Conservation (phyloP, 768 basidiomycete genomes). For the Rhodotorula babjevae region DNA sequence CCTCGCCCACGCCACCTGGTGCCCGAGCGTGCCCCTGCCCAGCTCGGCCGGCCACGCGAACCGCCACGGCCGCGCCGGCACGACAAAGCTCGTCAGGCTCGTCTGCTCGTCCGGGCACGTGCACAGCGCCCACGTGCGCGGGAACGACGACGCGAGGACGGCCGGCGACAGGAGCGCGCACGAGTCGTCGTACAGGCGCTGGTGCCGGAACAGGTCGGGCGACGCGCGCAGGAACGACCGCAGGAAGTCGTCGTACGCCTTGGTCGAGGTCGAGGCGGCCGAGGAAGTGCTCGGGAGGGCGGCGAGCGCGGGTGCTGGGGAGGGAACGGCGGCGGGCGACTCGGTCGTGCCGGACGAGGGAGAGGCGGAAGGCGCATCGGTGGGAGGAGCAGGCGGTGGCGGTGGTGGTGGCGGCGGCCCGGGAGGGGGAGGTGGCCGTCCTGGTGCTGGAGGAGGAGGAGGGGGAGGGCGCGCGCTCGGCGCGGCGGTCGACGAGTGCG, state of each 20-base stretch:
- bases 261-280: background rate
- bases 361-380: background rate
- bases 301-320: background rate
- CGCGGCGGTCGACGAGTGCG: background rate
- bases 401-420: background rate
- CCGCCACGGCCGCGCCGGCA: constrained; percentile 11
- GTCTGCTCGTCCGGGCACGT: background rate
- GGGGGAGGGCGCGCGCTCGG: background rate
- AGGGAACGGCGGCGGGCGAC: background rate
- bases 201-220: constrained; percentile 31
- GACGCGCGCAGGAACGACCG: constrained; percentile 21
- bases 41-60: constrained; percentile 22
- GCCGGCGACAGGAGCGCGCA: background rate
- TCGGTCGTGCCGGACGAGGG: background rate
- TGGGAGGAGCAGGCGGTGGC: background rate
- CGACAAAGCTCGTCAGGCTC: background rate
- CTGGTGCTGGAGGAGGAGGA: background rate
- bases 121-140: constrained; percentile 9
- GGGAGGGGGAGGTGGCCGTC: background rate
- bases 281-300: background rate
- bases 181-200: constrained; percentile 26
- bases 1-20: constrained; percentile 21
- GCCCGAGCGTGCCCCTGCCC: constrained; percentile 15
- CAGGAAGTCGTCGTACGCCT: constrained; percentile 14
- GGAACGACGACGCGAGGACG: background rate